These are phyloP conservation scores for Iris macrosiphon DNA, from an alignment of 106 monocot species.

Conservation along the genomic window DNA sequence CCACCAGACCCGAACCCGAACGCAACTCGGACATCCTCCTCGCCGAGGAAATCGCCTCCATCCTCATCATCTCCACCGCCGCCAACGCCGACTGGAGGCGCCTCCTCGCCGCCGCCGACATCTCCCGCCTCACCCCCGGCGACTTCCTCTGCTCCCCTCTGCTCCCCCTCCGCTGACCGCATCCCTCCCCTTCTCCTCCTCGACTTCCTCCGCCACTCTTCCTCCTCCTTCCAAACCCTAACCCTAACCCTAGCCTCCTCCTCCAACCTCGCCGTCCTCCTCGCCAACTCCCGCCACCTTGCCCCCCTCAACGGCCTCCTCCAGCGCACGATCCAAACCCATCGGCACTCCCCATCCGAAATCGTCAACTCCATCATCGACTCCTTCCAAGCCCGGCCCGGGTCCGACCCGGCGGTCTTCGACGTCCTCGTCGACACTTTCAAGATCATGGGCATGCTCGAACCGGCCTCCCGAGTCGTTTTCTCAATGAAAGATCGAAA, in stretches of 20 bases:
- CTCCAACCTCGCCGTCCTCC: conserved; percentile 35
- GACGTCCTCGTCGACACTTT: conserved; percentile 53
- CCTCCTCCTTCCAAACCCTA: conserved; percentile 15
- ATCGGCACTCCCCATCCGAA: conserved; percentile 10
- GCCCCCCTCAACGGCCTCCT: conserved; percentile 38
- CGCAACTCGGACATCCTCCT: conserved; percentile 1
- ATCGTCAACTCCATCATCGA: conserved; percentile 25
- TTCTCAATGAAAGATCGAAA: conserved; percentile 40
- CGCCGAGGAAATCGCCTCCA: conserved; percentile 13
- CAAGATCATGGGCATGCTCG: conserved; percentile 51
- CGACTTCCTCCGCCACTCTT: conserved; percentile 72
- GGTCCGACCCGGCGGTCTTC: conserved; percentile 32
- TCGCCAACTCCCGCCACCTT: conserved; percentile 36
- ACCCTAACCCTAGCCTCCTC: conserved; percentile 31
- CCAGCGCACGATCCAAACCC: conserved; percentile 39
- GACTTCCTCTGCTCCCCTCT: conserved; percentile 16
- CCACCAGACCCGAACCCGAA: neutral
- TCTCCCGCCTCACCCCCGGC: conserved; percentile 25
- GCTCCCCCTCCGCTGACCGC: neutral
- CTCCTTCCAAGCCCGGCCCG: neutral
- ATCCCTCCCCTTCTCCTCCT: conserved; percentile 30
- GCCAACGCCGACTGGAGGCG: conserved; percentile 18
- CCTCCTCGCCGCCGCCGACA: conserved; percentile 22
- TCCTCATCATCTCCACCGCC: conserved; percentile 9
- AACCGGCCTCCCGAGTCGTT: conserved; percentile 40